These are phyloP conservation scores for Phytophthora cajani DNA, from an alignment of 352 stramenopile genomes.

Conservation along the genomic window DNA sequence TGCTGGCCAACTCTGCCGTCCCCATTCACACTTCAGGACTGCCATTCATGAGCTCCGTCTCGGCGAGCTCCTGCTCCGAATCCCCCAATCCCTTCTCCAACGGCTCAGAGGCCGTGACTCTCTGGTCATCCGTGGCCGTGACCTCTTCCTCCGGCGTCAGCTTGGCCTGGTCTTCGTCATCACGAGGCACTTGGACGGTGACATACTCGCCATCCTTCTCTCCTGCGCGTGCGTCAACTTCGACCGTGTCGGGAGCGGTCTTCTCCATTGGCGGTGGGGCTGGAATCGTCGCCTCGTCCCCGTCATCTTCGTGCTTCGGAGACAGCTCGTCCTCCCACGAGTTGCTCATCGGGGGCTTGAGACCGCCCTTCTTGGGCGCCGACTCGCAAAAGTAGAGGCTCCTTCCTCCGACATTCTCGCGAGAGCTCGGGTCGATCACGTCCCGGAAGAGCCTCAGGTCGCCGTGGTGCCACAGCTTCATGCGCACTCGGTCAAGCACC, in stretches of 20 bases:
- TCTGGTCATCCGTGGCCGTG: not conserved
- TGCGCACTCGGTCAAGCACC: slow-evolving; percentile 30
- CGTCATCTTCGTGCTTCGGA: not conserved
- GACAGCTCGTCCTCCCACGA: not conserved
- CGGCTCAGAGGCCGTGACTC: not conserved
- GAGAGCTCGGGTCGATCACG: slow-evolving; percentile 20
- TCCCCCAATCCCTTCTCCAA: not conserved
- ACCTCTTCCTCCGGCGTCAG: not conserved
- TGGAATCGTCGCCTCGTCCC: not conserved
- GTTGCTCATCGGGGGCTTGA: not conserved
- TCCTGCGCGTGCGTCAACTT: not conserved
- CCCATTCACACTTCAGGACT: not conserved
- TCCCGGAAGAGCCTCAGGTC: slow-evolving; percentile 31
- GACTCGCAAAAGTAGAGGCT: slow-evolving; percentile 29
- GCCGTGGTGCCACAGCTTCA: slow-evolving; percentile 36
- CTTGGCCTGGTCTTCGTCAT: not conserved
- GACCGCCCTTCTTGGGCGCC: not conserved
- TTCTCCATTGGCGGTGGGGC: not conserved
- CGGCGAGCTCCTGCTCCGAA: not conserved
- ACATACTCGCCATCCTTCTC: slow-evolving; percentile 13
- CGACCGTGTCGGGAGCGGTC: not conserved
- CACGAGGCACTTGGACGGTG: not conserved
- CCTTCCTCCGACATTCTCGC: slow-evolving; percentile 12
- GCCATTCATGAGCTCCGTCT: not conserved
- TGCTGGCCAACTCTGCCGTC: too few species aligned